phyloP scores from a whole-genome alignment of 2,329 filamentous ascomycete genomes.

The Rutstroemia sp. region DNA sequence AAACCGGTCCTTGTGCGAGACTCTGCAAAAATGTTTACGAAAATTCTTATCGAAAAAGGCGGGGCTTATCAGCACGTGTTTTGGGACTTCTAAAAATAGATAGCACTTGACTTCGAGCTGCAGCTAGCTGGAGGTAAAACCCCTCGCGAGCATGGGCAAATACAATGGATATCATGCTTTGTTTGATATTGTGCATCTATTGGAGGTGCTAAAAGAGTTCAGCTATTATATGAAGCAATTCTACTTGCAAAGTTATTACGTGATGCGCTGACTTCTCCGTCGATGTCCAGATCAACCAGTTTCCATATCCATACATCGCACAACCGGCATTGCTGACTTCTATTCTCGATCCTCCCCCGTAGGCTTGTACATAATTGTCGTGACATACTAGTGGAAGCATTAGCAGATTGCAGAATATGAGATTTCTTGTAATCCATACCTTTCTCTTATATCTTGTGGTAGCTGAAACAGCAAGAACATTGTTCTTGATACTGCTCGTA shows the following conservation, averaged over 20 bases:
- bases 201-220: not conserved
- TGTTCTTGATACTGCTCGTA: constrained; percentile 96
- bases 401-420: not conserved
- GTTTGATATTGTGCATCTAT: constrained; percentile 1
- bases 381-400: constrained; percentile 69
- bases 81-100: not conserved
- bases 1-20: not conserved
- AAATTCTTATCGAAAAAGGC: constrained; percentile 6
- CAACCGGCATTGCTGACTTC: not conserved
- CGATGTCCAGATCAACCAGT: constrained; percentile 6
- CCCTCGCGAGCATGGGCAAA: too few species aligned
- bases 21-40: not conserved
- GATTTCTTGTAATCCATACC: constrained; percentile 41
- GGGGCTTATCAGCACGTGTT: constrained; percentile 1
- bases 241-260: not conserved
- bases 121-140: not conserved
- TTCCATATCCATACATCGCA: not conserved
- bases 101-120: not conserved
- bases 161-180: not conserved
- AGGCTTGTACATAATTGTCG: constrained; percentile 95
- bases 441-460: constrained; percentile 98
- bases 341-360: constrained; percentile 39
- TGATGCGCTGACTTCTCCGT: not conserved
- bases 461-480: constrained; percentile 87
- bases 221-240: not conserved